A percentile compares a stretch with the other conserved stretches of the same genome.
Conservation (phyloP, 2,329 filamentous ascomycete species). For the Colletotrichum sp. region DNA sequence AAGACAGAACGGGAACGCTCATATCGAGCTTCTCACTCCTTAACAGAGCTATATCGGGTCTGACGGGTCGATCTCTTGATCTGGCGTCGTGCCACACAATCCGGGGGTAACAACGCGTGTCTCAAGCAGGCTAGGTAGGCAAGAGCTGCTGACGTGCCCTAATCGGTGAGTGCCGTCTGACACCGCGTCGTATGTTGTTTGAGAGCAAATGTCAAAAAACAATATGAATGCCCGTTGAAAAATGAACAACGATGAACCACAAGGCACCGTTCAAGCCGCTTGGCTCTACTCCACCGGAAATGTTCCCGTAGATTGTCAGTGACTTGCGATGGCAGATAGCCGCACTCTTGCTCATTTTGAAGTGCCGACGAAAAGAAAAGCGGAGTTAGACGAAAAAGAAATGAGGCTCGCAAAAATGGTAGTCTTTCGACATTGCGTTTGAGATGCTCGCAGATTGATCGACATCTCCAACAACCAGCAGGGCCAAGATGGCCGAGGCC, state of each 20-base stretch:
- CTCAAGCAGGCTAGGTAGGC: not conserved
- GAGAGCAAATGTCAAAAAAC: not conserved
- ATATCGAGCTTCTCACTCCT: not conserved
- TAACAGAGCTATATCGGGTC: not conserved
- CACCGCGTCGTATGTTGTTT: not conserved
- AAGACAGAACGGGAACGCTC: not conserved
- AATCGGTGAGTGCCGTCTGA: not conserved
- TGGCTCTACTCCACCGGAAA: not conserved
- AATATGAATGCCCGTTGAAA: not conserved
- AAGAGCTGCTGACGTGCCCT: not conserved
- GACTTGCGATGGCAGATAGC: not conserved
- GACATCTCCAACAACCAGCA: not conserved
- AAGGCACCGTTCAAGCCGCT: not conserved
- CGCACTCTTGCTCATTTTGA: not conserved
- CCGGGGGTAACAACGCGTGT: not conserved
- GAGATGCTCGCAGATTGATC: not conserved
- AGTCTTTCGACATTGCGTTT: not conserved
- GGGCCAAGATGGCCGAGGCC: not conserved
- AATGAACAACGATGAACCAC: not conserved
- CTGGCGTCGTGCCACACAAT: not conserved
- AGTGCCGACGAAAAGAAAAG: not conserved
- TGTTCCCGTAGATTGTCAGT: not conserved
- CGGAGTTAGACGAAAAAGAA: not conserved
- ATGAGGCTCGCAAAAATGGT: not conserved
- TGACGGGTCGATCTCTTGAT: not conserved